Evolutionary conservation across 768 basidiomycete species (phyloP).

Genomic region (Leccinum broughii): DNA sequence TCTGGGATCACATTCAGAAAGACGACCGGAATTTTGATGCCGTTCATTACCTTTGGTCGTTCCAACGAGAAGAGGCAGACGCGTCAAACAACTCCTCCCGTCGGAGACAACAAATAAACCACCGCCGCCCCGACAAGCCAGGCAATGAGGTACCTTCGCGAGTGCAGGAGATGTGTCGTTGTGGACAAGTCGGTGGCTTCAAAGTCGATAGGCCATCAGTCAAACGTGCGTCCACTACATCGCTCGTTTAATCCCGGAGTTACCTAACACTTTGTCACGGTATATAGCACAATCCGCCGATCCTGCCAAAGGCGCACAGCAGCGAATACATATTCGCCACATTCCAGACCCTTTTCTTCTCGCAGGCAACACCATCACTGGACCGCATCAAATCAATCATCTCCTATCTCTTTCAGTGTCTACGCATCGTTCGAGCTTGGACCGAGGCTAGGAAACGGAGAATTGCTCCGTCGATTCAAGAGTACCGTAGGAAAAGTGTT

Average conservation of each 20-base stretch:
- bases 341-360: slow-evolving; percentile 47
- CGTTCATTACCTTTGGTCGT: slow-evolving; percentile 51
- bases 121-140: slow-evolving; percentile 17
- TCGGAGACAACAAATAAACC: slow-evolving; percentile 23
- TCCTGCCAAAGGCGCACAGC: slow-evolving; percentile 60
- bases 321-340: slow-evolving; percentile 64
- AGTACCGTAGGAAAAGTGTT: no score
- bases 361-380: slow-evolving; percentile 43
- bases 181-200: slow-evolving; percentile 61
- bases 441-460: no score
- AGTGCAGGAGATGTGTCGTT: slow-evolving; percentile 65
- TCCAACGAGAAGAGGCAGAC: slow-evolving; percentile 53
- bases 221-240: slow-evolving; percentile 36
- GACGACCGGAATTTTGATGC: slow-evolving; percentile 45
- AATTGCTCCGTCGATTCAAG: no score
- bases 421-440: no score
- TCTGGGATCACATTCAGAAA: slow-evolving; percentile 36
- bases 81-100: slow-evolving; percentile 24
- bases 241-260: slow-evolving; percentile 9
- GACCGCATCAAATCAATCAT: slow-evolving; percentile 47
- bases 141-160: slow-evolving; percentile 24
- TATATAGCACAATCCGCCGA: slow-evolving; percentile 41
- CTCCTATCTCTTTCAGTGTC: no score
- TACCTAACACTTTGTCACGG: background rate
- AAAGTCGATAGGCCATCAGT: slow-evolving; percentile 51